Conservation (phyloP, 2,329 filamentous ascomycete genomes). For the Chrysoporthe deuterocubensis region DNA sequence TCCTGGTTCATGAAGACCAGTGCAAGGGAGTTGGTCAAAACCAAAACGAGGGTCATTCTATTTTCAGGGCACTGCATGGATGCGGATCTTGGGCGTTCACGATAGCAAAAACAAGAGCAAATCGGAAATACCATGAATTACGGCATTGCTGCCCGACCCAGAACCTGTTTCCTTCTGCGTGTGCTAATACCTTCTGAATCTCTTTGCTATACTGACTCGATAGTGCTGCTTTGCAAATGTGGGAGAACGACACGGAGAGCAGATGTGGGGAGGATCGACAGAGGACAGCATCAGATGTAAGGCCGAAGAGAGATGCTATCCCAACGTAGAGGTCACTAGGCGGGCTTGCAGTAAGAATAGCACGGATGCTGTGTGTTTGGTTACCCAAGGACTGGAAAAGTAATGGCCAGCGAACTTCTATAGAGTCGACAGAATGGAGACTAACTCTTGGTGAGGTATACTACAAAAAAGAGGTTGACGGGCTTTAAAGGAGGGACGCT, state of each 20-base stretch:
- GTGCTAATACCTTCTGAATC: not conserved
- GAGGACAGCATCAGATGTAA: not conserved
- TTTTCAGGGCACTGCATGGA: constrained; percentile 27
- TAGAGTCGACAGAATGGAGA: too few species aligned
- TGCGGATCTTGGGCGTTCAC: constrained; percentile 30
- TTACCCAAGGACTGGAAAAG: too few species aligned
- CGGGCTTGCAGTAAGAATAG: not conserved
- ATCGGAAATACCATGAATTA: constrained; percentile 30
- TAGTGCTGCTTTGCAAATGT: not conserved
- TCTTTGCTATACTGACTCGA: not conserved
- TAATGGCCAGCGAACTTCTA: too few species aligned
- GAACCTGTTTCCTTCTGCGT: not conserved
- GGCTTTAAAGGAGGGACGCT: not conserved
- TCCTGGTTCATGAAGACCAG: constrained; percentile 22
- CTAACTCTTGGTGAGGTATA: not conserved
- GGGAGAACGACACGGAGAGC: not conserved
- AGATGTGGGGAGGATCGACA: not conserved
- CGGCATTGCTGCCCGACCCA: constrained; percentile 30
- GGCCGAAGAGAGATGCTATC: too few species aligned
- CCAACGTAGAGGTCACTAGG: not conserved
- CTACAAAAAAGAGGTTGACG: not conserved
- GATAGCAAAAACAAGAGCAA: constrained; percentile 27
- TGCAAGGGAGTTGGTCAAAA: constrained; percentile 22
- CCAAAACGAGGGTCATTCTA: constrained; percentile 26
- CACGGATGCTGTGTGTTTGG: not conserved